phyloP scores from a whole-genome alignment of 352 stramenopile genomes.

The Phytopythium cucurbitacearum region DNA sequence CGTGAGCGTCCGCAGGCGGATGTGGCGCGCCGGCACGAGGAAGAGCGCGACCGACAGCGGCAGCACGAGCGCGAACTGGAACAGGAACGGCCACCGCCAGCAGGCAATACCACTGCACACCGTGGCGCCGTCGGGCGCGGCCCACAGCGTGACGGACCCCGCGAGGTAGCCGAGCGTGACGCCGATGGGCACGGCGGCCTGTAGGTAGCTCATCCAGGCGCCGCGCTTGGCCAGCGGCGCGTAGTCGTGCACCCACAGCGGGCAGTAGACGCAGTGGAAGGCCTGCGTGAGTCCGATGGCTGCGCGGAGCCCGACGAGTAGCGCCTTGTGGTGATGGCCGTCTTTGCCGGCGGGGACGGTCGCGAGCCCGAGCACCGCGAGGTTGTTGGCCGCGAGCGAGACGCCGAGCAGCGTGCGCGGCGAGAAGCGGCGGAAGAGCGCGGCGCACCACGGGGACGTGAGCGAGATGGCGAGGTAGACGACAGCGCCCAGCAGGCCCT shows the following conservation, averaged over 20 bases:
- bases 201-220: constrained; percentile 85
- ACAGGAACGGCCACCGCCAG: constrained; percentile 85
- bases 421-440: constrained; percentile 75
- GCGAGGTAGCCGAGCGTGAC: constrained; percentile 78
- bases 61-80: constrained; percentile 68
- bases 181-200: constrained; percentile 67
- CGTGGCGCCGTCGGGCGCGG: constrained; percentile 19
- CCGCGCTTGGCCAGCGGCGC: constrained; percentile 58
- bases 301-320: constrained; percentile 70
- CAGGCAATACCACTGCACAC: constrained; percentile 78
- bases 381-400: constrained; percentile 75
- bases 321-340: constrained; percentile 61
- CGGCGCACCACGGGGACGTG: constrained; percentile 73
- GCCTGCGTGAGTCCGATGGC: constrained; percentile 76
- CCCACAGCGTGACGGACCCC: constrained; percentile 70
- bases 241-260: constrained; percentile 87
- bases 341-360: constrained; percentile 39
- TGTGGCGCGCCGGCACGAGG: constrained; percentile 70
- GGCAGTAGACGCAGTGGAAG: constrained; percentile 83
- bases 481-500: constrained; percentile 75
- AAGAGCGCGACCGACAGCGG: constrained; percentile 77
- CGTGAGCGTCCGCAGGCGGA: constrained; percentile 39
- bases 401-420: constrained; percentile 60
- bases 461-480: constrained; percentile 84
- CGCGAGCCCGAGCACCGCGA: constrained; percentile 68